Base-by-base conservation (phyloP, 345 rosid species). In the Brassica rapa region DNA sequence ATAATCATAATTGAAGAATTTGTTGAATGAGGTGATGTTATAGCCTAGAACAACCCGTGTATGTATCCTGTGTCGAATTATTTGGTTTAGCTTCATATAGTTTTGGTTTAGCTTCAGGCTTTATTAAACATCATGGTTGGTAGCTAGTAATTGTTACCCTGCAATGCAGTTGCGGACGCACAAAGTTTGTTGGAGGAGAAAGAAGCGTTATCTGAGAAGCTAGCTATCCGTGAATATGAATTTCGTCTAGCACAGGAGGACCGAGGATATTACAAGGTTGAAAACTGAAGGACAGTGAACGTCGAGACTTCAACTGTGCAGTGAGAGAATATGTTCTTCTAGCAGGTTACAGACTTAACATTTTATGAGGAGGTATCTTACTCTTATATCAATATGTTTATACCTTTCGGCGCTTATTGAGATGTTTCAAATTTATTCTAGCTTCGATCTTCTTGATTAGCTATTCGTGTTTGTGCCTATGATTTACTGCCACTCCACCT, bases 331-430 rank as follows among this genome's bases (percentile, higher is more conserved):
- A 94, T 86, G 86, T 94, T 80, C 93, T 92, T 76, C 62, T 94
- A 69, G 98, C 93, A 70, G 98, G 98, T 61, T 94, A 92, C 78
- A 86, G 97, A 81, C 92, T 92, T 77, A 88, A 94, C 97, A 72
- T 94, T 92, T 79, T 94, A 88, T 80, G 98, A 92, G 82, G 97
- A 94, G 89, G 98, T 94, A 82, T 77, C 63, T 71, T 25, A 29
- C 69, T 25, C 25, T 25, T 25, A 25, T 25, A 25, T 0, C 4
- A 24, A 10, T 55, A 65, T 32, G 37, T 39, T 21, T 24, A 63
- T 59, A 2, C 12, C 10, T 63, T 29, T 19, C n/a, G 29, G 63
- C 39, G 23, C 30, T 57, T 61, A 5, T 21, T 25, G 51, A 5
- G 63, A 67, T 12, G 46, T 57, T 35, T 14, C 11, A n/a, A 24